These are phyloP conservation scores for Jimgerdemannia flammicorona DNA, from an alignment of 192 early-diverging fungal genomes.

Conservation along the genomic window DNA sequence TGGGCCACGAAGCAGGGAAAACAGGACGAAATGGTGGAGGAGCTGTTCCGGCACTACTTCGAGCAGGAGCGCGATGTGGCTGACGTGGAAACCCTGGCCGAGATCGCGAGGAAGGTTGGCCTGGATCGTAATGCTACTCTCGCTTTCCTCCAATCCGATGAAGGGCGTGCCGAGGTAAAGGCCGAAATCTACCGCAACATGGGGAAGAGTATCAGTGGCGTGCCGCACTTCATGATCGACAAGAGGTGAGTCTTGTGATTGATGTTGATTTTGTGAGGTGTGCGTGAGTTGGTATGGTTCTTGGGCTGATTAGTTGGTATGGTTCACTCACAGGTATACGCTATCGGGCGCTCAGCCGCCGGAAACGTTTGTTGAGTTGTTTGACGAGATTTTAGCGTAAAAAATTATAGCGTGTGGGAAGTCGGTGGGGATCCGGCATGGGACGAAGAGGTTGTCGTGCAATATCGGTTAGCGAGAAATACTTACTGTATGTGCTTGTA, in stretches of 20 bases:
- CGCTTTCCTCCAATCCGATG: slow-evolving; percentile 49
- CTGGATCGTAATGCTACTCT: slow-evolving; percentile 45
- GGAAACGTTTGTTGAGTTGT: slow-evolving; percentile 54
- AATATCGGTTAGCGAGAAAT: too few relatives aligned
- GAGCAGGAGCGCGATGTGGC: slow-evolving; percentile 67
- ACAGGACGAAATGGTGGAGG: slow-evolving; percentile 55
- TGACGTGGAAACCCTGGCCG: slow-evolving; percentile 52
- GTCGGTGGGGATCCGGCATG: slow-evolving; percentile 70
- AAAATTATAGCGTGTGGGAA: slow-evolving; percentile 45
- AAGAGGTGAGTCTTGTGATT: slow-evolving; percentile 38
- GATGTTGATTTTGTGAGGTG: background rate
- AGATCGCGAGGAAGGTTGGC: slow-evolving; percentile 54
- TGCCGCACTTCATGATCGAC: slow-evolving; percentile 67
- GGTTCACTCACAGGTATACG: slow-evolving; percentile 11
- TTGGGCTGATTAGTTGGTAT: background rate
- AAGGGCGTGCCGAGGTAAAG: slow-evolving; percentile 48
- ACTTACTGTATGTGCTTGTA: too few relatives aligned
- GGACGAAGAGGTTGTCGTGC: background rate
- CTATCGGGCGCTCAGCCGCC: slow-evolving; percentile 70
- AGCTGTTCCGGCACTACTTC: slow-evolving; percentile 66
- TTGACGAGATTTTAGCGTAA: slow-evolving; percentile 32
- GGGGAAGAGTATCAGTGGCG: slow-evolving; percentile 54
- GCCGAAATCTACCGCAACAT: slow-evolving; percentile 39
- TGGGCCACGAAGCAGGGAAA: slow-evolving; percentile 48
- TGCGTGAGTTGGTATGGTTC: background rate